Percentiles rank a stretch among this genome's conserved stretches.
Evolutionary conservation across 1,284 basidiomycete genomes (phyloP).

Genomic region (Vanrija sp.): DNA sequence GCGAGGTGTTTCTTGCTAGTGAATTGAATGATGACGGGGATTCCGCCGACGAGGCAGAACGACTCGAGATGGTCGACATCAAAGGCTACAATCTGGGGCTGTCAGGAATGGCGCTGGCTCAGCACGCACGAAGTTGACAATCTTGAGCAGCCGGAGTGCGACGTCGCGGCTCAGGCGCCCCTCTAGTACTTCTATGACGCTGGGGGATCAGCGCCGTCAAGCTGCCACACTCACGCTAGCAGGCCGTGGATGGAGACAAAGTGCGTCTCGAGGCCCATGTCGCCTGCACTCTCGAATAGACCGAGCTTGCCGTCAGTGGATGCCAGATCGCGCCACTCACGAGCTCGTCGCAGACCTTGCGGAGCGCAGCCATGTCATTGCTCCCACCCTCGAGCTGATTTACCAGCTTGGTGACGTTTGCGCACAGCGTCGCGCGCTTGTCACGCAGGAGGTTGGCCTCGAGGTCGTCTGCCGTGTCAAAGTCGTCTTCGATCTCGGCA

Average conservation of each 20-base stretch:
- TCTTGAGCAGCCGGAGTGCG: slow-evolving; percentile 73
- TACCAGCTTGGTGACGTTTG: slow-evolving; percentile 74
- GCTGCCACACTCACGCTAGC: slow-evolving; percentile 57
- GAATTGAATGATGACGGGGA: slow-evolving; percentile 87
- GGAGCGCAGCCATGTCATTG: slow-evolving; percentile 68
- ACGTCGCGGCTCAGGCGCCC: slow-evolving; percentile 74
- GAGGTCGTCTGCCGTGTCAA: slow-evolving; percentile 78
- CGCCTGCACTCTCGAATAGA: slow-evolving; percentile 63
- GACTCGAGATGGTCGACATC: slow-evolving; percentile 87
- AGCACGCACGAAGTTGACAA: slow-evolving; percentile 74
- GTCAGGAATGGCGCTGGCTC: not conserved
- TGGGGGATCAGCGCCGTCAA: slow-evolving; percentile 6
- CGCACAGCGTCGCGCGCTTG: slow-evolving; percentile 79
- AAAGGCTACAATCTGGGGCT: slow-evolving; percentile 69
- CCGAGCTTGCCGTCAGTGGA: not conserved
- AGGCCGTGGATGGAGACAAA: slow-evolving; percentile 89
- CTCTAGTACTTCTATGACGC: slow-evolving; percentile 84
- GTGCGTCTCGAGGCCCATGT: slow-evolving; percentile 76
- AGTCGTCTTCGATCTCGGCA: slow-evolving; percentile 85
- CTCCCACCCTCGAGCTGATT: slow-evolving; percentile 74
- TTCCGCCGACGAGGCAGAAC: slow-evolving; percentile 89
- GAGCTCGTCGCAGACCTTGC: slow-evolving; percentile 80
- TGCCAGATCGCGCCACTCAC: slow-evolving; percentile 51
- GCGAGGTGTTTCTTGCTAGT: slow-evolving; percentile 91
- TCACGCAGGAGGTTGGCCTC: slow-evolving; percentile 85